phyloP scores from a whole-genome alignment of 2,329 filamentous ascomycete species.

The Macrophomina pseudophaseolina region DNA sequence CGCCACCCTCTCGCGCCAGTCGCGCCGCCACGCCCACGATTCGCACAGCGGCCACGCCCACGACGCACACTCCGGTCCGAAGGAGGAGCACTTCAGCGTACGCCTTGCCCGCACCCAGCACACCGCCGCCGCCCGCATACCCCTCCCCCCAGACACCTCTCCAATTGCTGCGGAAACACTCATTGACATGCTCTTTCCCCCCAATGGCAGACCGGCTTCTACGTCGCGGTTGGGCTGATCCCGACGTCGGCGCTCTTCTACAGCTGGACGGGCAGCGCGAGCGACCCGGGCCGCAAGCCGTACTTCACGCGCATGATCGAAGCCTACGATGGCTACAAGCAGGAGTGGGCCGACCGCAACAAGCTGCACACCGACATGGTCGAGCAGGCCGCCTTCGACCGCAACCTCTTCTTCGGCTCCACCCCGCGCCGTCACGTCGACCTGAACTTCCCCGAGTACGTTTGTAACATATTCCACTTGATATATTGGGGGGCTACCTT shows the following conservation, averaged over 20 bases:
- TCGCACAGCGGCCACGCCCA: constrained; percentile 36
- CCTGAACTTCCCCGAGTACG: constrained; percentile 69
- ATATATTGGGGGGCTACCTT: no score
- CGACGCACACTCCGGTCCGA: constrained; percentile 47
- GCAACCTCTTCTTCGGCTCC: constrained; percentile 62
- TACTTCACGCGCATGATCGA: constrained; percentile 59
- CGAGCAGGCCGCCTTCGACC: constrained; percentile 67
- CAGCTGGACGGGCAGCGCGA: constrained; percentile 45
- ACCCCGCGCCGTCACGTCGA: constrained; percentile 55
- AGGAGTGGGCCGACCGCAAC: constrained; percentile 61
- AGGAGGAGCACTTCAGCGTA: constrained; percentile 59
- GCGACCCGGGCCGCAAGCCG: constrained; percentile 46
- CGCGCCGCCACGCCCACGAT: constrained; percentile 48
- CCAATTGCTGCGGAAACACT: not conserved
- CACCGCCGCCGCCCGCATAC: constrained; percentile 15
- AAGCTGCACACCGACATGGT: constrained; percentile 64
- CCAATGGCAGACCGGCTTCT: constrained; percentile 52
- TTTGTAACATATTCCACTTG: constrained; percentile 30
- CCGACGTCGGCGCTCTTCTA: constrained; percentile 54
- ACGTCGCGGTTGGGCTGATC: constrained; percentile 51
- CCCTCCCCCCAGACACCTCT: not conserved
- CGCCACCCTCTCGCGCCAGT: constrained; percentile 42
- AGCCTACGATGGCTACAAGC: constrained; percentile 60
- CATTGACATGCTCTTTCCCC: constrained; percentile 33
- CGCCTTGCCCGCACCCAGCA: constrained; percentile 35